phyloP scores from a whole-genome alignment of 306 rosid species.

The Chamaecrista fasciculata region DNA sequence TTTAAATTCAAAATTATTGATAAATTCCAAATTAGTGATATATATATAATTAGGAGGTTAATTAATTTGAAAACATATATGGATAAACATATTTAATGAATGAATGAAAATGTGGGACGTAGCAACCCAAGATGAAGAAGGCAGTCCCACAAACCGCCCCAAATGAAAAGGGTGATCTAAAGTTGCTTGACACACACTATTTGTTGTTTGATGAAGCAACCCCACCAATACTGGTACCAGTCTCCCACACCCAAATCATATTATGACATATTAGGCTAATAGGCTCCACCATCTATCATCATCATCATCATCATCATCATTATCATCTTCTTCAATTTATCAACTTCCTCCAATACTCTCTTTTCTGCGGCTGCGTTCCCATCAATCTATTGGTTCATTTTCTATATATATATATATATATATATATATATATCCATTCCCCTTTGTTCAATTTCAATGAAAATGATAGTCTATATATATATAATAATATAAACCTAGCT shows the following conservation, averaged over 20 bases:
- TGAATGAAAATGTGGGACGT: constrained; percentile 44
- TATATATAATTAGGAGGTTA: too few species aligned
- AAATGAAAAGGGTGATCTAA: constrained; percentile 42
- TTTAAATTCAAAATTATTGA: too few species aligned
- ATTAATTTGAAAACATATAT: too few species aligned
- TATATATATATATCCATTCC: not conserved
- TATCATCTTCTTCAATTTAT: not conserved
- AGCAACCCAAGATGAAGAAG: constrained; percentile 46
- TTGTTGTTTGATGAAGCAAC: constrained; percentile 74
- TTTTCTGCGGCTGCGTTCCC: constrained; percentile 51
- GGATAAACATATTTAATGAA: constrained; percentile 42
- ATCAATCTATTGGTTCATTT: constrained; percentile 43
- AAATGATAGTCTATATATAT: not conserved
- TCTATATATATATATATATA: not conserved
- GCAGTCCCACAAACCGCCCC: constrained; percentile 98
- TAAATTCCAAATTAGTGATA: too few species aligned
- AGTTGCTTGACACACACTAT: constrained; percentile 77
- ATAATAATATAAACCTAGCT: too few species aligned
- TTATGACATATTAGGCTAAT: too few species aligned
- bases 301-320: not conserved
- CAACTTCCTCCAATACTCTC: constrained; percentile 46
- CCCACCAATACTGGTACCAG: too few species aligned
- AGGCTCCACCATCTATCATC: too few species aligned
- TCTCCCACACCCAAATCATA: constrained; percentile 48
- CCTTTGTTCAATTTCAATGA: not conserved